phyloP scores from a whole-genome alignment of 106 monocot genomes.

The Allium sativum region DNA sequence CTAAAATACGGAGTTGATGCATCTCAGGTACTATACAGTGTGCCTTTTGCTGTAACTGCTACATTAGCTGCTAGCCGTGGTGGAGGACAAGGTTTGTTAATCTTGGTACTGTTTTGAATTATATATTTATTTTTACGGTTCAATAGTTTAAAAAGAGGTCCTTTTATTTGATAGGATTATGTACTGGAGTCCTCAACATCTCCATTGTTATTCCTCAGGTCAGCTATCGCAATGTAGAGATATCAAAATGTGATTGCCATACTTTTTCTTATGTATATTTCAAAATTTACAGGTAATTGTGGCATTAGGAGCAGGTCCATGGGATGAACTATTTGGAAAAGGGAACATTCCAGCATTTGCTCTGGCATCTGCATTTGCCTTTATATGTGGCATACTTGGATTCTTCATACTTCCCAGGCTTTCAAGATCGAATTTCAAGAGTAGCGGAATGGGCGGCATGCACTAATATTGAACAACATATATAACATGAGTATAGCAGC shows the following conservation, averaged over 20 bases:
- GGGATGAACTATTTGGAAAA: constrained; percentile 15
- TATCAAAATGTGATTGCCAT: neutral
- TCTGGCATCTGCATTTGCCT: constrained; percentile 3
- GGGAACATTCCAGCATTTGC: constrained; percentile 16
- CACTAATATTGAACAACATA: neutral
- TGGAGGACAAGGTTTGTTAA: neutral
- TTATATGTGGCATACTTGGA: constrained; percentile 3
- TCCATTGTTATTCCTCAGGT: constrained; percentile 94
- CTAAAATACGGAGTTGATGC: neutral
- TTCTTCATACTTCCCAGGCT: constrained; percentile 12
- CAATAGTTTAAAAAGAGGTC: too few relatives aligned
- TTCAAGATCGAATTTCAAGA: neutral
- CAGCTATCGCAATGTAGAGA: neutral
- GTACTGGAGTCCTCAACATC: constrained; percentile 85
- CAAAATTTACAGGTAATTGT: constrained; percentile 7
- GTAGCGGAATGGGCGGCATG: neutral
- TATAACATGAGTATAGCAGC: too few relatives aligned
- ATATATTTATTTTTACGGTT: too few relatives aligned
- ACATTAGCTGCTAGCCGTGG: neutral
- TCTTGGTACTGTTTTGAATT: too few relatives aligned
- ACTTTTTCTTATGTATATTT: neutral
- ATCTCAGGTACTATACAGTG: neutral
- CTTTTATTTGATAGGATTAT: constrained; percentile 40
- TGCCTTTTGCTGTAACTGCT: neutral
- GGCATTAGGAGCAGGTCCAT: constrained; percentile 13